Base-by-base conservation (phyloP, 768 basidiomycete genomes). In the Leccinum longicurvipes region DNA sequence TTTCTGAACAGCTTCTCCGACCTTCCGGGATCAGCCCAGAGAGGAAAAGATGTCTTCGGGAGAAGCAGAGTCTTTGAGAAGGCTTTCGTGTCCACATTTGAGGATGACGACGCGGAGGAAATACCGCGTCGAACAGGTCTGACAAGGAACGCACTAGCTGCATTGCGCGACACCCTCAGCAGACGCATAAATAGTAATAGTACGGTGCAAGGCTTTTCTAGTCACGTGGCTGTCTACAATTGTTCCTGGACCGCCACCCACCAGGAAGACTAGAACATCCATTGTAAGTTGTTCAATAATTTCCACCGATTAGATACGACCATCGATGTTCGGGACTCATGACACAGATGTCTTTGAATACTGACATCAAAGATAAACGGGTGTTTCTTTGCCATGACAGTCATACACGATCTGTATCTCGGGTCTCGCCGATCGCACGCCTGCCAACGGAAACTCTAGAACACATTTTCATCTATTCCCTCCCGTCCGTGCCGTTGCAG, bases 1-100 rank as follows among this genome's bases (percentile, higher is more conserved):
- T 73, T 70, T 56, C 82, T 78, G 61, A 84, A 86, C 19, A 73
- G 74, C 9, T 73, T 71, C 61, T 91, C 89, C 39, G 81, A 78
- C 57, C 80, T 81, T n/a, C 76, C 74, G 1, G 85, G 80, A 61
- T 91, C 81, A 3, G 80, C 75, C 74, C 88, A 82, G 47, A 93
- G 76, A 2, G 91, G 84, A 67, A 98, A 93, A 0, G 76, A 60
- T 0, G 96, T 94, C 63, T 84, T 87, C 0, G 96, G 96, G 3
- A 98, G 82, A 3, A 84, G 78, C 11, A 99, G 74, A 0, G 93
- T 91, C 36, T 78, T 71, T 6, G 81, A 74, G 57, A 78, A 87
- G 11, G 72, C 68, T 39, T 80, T 79, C 19, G 60, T 17, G 57
- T 67, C 63, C 27, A 52, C 21, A 31, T 51, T 60, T 25, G 56